Evolutionary conservation across 2,329 filamentous ascomycete species (phyloP).

Genomic region (Diaporthe australafricana): DNA sequence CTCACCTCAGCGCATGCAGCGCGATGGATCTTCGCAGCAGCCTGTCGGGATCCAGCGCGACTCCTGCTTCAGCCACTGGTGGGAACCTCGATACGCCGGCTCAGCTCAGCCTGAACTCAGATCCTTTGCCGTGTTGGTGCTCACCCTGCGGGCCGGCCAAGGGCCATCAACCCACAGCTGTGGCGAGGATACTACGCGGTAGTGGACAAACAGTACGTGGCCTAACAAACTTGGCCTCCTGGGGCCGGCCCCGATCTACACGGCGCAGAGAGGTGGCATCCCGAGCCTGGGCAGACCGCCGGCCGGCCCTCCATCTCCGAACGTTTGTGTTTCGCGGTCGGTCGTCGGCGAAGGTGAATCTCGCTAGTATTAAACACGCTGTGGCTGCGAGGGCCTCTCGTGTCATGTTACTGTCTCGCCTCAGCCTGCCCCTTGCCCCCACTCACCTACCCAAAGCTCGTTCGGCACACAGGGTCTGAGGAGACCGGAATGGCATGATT

Average conservation of each 20-base stretch:
- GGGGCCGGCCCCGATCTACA: conserved; percentile 7
- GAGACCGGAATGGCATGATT: not conserved
- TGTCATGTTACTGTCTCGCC: conserved; percentile 1
- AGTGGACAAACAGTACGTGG: too few species aligned
- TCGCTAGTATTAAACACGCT: not conserved
- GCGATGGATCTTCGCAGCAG: conserved; percentile 17
- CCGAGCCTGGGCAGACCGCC: conserved; percentile 27
- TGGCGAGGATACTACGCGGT: too few species aligned
- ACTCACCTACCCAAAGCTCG: not conserved
- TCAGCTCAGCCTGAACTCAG: conserved; percentile 8
- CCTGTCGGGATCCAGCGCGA: conserved; percentile 16
- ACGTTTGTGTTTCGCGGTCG: conserved; percentile 17
- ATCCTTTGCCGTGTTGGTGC: conserved; percentile 6
- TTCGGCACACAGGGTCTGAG: not conserved
- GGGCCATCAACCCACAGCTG: not conserved
- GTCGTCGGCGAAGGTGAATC: not conserved
- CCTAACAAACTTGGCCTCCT: not conserved
- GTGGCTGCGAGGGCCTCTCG: not conserved
- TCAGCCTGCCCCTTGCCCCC: not conserved
- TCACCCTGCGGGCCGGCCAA: not conserved
- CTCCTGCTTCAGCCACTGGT: conserved; percentile 11
- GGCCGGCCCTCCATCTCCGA: conserved; percentile 26
- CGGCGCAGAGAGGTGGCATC: conserved; percentile 3
- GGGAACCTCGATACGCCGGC: not conserved
- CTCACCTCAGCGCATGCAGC: conserved; percentile 25